A percentile compares a stretch with the other conserved stretches of the same genome.
These are phyloP conservation scores for Poa annua DNA, from an alignment of 176 grass and related monocot species.

Conservation along the genomic window DNA sequence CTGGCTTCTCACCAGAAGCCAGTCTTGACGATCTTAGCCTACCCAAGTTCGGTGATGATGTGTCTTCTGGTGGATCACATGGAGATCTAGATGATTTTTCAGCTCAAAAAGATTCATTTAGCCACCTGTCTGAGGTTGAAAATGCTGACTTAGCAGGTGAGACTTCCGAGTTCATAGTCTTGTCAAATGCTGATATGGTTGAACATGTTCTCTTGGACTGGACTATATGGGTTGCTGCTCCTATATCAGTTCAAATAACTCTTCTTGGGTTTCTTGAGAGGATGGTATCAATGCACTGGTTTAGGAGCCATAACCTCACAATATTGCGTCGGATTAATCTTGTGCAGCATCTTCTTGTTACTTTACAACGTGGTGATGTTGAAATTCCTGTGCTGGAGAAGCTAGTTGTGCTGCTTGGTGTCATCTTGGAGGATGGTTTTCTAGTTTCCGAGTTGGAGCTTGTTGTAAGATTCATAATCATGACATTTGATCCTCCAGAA, in stretches of 20 bases:
- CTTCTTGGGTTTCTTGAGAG: constrained; percentile 96
- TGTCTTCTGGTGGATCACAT: constrained; percentile 89
- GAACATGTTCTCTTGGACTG: constrained; percentile 98
- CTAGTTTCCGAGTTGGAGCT: constrained; percentile 92
- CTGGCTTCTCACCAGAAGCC: constrained; percentile 67
- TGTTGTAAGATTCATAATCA: constrained; percentile 96
- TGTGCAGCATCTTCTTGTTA: constrained; percentile 97
- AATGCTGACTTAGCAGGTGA: constrained; percentile 76
- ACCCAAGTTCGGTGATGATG: constrained; percentile 82
- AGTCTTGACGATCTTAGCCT: constrained; percentile 87
- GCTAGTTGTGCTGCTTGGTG: constrained; percentile 96
- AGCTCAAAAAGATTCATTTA: constrained; percentile 91
- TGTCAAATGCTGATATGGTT: constrained; percentile 99
- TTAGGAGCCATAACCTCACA: constrained; percentile 95
- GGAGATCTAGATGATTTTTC: constrained; percentile 84
- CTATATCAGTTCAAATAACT: constrained; percentile 95
- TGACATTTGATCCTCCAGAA: constrained; percentile 98
- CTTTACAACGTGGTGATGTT: constrained; percentile 96
- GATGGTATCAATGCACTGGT: constrained; percentile 99
- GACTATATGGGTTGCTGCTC: constrained; percentile 95
- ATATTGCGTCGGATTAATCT: constrained; percentile 95
- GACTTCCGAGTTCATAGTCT: constrained; percentile 90
- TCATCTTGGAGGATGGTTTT: constrained; percentile 99
- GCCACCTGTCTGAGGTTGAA: constrained; percentile 95
- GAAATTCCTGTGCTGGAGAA: constrained; percentile 95